These are phyloP conservation scores for Lecanicillium sp. DNA, from an alignment of 2,329 filamentous ascomycete genomes.

Conservation along the genomic window DNA sequence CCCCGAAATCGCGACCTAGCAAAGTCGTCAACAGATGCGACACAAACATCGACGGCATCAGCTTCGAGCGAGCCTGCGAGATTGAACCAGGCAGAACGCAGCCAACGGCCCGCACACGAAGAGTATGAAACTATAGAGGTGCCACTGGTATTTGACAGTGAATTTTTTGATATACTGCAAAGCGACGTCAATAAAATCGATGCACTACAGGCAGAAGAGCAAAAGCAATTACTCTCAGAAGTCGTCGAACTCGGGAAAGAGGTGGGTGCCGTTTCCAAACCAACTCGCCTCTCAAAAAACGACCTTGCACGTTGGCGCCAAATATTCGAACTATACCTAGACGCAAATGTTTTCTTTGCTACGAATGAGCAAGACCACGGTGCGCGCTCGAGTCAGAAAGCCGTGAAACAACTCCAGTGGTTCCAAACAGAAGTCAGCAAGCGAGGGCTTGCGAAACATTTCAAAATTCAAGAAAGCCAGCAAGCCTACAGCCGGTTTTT, in stretches of 20 bases:
- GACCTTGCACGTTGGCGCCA: conserved; percentile 72
- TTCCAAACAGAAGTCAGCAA: conserved; percentile 63
- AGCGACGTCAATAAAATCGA: conserved; percentile 64
- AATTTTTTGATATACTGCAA: conserved; percentile 74
- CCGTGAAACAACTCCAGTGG: conserved; percentile 59
- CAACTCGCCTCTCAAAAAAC: conserved; percentile 51
- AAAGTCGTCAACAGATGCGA: too few relatives aligned
- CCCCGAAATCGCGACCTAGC: not conserved
- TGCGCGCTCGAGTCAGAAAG: conserved; percentile 55
- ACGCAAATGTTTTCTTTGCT: conserved; percentile 76
- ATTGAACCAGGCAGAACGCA: conserved; percentile 3
- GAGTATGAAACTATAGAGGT: conserved; percentile 52
- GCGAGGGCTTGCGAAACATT: conserved; percentile 48
- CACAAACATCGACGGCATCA: too few relatives aligned
- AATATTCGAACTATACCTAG: conserved; percentile 75
- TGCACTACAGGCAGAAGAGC: conserved; percentile 58
- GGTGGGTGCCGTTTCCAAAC: conserved; percentile 57
- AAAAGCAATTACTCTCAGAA: conserved; percentile 52
- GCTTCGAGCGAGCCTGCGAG: not conserved
- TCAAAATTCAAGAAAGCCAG: conserved; percentile 60
- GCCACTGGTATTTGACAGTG: conserved; percentile 65
- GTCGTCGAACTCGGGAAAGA: conserved; percentile 58
- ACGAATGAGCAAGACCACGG: conserved; percentile 65
- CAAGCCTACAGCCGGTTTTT: conserved; percentile 62
- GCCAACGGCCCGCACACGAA: not conserved